These are phyloP conservation scores for Cadophora sp. DNA, from an alignment of 2,329 filamentous ascomycete species.

Conservation along the genomic window DNA sequence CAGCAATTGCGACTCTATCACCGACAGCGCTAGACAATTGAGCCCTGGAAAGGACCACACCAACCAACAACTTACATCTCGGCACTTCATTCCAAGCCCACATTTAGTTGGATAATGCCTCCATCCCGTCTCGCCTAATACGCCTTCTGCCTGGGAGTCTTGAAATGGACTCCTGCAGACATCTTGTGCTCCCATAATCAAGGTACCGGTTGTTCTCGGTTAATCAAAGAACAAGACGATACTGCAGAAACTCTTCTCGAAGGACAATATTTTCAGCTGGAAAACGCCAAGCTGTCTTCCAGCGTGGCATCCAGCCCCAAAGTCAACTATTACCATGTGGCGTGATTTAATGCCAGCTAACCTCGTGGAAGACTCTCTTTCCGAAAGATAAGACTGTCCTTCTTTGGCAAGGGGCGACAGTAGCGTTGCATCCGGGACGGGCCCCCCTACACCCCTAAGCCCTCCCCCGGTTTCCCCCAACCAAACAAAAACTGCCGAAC, in stretches of 20 bases:
- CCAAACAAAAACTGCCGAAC: constrained; percentile 5
- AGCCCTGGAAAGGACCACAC: no score
- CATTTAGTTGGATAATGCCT: background rate
- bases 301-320: background rate
- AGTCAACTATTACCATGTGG: background rate
- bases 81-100: background rate
- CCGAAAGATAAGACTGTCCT: constrained; percentile 2
- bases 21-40: no score
- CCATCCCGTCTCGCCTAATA: background rate
- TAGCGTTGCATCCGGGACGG: constrained; percentile 1
- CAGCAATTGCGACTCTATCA: no score
- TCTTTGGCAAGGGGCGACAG: background rate
- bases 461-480: background rate
- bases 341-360: background rate
- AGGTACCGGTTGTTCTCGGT: background rate
- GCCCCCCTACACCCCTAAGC: background rate
- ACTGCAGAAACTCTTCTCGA: background rate
- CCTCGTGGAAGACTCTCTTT: background rate
- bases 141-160: background rate
- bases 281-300: background rate
- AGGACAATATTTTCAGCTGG: background rate
- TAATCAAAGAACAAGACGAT: background rate
- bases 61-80: background rate
- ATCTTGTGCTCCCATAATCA: background rate
- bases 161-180: background rate